Evolutionary conservation across 108 stramenopile species (phyloP).

Genomic region (Conticribra weissflogii): DNA sequence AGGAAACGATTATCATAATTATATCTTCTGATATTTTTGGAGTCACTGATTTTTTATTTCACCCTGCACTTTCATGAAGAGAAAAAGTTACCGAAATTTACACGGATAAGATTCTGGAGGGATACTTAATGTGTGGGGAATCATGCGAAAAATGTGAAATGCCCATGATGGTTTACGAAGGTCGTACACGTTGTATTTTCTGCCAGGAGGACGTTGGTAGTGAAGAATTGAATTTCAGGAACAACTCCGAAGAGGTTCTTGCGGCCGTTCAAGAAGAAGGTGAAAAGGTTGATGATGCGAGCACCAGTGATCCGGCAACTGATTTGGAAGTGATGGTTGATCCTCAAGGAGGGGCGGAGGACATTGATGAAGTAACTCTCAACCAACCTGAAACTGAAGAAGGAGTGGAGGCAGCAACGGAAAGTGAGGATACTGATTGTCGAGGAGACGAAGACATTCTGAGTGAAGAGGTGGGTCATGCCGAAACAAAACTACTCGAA

Average conservation of each 20-base stretch:
- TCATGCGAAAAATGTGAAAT: neutral
- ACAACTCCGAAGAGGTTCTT: neutral
- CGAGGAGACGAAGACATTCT: too few species aligned
- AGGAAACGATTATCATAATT: neutral
- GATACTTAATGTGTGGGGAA: neutral
- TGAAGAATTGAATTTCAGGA: neutral
- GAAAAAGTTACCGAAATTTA: slow-evolving; percentile 1
- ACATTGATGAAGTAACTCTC: too few species aligned
- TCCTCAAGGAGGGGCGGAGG: too few species aligned
- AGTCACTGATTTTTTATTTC: neutral
- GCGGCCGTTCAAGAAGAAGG: too few species aligned
- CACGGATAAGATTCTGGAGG: neutral
- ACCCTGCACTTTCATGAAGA: neutral
- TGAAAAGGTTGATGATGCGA: too few species aligned
- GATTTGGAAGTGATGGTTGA: too few species aligned
- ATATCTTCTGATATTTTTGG: neutral
- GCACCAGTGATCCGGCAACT: too few species aligned
- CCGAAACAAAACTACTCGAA: too few species aligned
- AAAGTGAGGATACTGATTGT: too few species aligned
- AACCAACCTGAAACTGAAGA: too few species aligned
- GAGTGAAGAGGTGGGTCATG: too few species aligned
- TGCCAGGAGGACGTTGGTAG: neutral
- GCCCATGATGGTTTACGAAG: neutral
- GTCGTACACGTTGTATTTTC: neutral
- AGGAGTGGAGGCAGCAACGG: too few species aligned